A percentile compares a stretch with the other conserved stretches of the same genome.
phyloP scores from a whole-genome alignment of 495 filamentous ascomycete genomes.

The Xylaria longipes region DNA sequence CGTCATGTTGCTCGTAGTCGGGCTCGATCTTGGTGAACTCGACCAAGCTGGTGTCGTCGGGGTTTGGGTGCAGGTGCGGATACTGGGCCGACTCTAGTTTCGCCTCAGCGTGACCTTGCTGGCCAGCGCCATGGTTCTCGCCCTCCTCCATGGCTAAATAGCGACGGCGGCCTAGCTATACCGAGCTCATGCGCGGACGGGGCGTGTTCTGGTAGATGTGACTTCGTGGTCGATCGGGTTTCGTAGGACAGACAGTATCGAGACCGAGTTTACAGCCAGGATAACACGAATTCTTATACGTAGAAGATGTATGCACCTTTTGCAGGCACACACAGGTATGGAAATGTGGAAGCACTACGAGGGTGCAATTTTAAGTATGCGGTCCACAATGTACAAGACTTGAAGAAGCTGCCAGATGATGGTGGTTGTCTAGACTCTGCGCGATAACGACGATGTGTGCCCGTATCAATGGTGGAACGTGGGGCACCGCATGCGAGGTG shows the following conservation, averaged over 20 bases:
- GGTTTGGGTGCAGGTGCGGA: neutral
- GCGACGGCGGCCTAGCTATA: neutral
- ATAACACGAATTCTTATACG: neutral
- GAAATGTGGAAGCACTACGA: neutral
- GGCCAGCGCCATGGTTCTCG: conserved; percentile 28
- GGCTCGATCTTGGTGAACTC: conserved; percentile 50
- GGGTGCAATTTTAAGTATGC: neutral
- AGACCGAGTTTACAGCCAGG: neutral
- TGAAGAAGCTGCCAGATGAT: neutral
- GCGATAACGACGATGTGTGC: neutral
- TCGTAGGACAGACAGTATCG: neutral
- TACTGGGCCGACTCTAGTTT: neutral
- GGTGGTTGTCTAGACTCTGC: neutral
- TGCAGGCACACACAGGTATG: neutral
- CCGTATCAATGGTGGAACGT: neutral
- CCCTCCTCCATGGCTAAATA: conserved; percentile 37
- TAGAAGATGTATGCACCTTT: neutral
- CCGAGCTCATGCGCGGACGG: conserved; percentile 12
- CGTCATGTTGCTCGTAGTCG: conserved; percentile 42
- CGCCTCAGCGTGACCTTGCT: neutral
- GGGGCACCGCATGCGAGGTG: neutral
- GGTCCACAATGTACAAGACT: neutral
- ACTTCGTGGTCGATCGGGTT: neutral
- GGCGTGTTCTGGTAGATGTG: neutral
- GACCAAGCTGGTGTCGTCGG: conserved; percentile 50